A percentile compares a stretch with the other conserved stretches of the same genome.
Evolutionary conservation across 2,329 filamentous ascomycete species (phyloP).

Genomic region (Elsinoe arachidis): DNA sequence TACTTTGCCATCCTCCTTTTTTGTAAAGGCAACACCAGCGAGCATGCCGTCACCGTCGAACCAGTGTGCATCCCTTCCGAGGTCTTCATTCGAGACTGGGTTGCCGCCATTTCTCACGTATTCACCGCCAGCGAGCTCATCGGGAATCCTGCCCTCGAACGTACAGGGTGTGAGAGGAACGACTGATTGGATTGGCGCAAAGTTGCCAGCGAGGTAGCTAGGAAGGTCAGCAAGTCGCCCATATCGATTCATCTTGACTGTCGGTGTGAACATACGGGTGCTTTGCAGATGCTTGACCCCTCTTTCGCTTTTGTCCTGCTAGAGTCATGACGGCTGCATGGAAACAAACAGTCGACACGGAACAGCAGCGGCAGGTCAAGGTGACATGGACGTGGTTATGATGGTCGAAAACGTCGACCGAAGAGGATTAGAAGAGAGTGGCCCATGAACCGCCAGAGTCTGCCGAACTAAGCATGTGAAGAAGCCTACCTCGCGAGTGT

Average conservation of each 20-base stretch:
- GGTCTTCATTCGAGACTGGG: constrained; percentile 52
- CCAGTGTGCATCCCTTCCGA: constrained; percentile 59
- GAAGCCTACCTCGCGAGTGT: constrained; percentile 2
- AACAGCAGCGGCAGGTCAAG: background rate
- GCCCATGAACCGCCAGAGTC: background rate
- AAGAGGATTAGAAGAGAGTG: background rate
- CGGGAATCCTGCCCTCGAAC: constrained; percentile 51
- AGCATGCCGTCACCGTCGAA: constrained; percentile 72
- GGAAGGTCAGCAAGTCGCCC: constrained; percentile 2
- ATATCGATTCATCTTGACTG: constrained; percentile 1
- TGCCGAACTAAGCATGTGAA: constrained; percentile 11
- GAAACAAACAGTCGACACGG: background rate
- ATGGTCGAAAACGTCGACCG: background rate
- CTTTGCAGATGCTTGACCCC: constrained; percentile 20
- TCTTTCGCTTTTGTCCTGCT: constrained; percentile 26
- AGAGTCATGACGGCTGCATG: constrained; percentile 12
- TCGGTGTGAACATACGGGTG: constrained; percentile 32
- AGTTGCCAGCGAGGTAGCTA: constrained; percentile 59
- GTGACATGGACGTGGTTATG: constrained; percentile 4
- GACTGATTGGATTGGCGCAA: constrained; percentile 54
- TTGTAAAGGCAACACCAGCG: constrained; percentile 54
- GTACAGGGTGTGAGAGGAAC: constrained; percentile 49
- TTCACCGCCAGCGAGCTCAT: constrained; percentile 58
- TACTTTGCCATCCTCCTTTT: constrained; percentile 35
- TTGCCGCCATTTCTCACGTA: constrained; percentile 67